Base-by-base conservation (phyloP, 768 basidiomycete genomes). In the Russula griseocarnosa region DNA sequence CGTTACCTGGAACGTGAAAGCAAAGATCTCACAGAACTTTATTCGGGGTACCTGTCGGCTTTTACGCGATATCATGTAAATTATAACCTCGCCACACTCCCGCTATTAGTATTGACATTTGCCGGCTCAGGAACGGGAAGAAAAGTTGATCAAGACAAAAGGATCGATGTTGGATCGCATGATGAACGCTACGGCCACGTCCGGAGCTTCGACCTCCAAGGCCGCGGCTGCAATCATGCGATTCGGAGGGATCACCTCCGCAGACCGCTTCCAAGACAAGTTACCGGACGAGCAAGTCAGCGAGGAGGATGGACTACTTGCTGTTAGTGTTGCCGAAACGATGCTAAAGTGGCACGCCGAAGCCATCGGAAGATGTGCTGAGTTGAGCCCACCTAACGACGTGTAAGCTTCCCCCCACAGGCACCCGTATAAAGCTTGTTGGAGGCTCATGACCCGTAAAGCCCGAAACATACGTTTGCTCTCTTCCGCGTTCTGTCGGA, bases 271-370 rank as follows among this genome's bases (percentile, higher is more conserved):
- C 55, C 76, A 79, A 54, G 85, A 86, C 30, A 81, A 78, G 65
- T 66, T 76, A 18, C 76, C 73, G 20, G 94, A 94, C 68, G 92
- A 94, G 58, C 85, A 85, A 20, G 70, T 86, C 7, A 81, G 81
- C 46, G 90, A 93, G 58, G 88, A 90, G 66, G 96, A 98, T 71
- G 96, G 96, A 13, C 69, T 85, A 36, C 76, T 98, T 40, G 86
- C 78, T 52, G 76, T 97, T 3, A 84, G 86, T 46, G 77, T 85
- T 11, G 91, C 94, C 2, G 94, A 96, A 77, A 87, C 82, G 69
- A 94, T 98, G 86, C 77, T 98, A 18, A 92, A 86, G 73, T 98
- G 96, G 94, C 97, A 99, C 74, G 96, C 97, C 2, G 97, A 99
- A 73, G 92, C 94, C 5, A 87, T 97, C 32, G 96, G 97, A 5